Base-by-base conservation (phyloP, 2,329 filamentous ascomycete species). In the Stachybotrys elegans region DNA sequence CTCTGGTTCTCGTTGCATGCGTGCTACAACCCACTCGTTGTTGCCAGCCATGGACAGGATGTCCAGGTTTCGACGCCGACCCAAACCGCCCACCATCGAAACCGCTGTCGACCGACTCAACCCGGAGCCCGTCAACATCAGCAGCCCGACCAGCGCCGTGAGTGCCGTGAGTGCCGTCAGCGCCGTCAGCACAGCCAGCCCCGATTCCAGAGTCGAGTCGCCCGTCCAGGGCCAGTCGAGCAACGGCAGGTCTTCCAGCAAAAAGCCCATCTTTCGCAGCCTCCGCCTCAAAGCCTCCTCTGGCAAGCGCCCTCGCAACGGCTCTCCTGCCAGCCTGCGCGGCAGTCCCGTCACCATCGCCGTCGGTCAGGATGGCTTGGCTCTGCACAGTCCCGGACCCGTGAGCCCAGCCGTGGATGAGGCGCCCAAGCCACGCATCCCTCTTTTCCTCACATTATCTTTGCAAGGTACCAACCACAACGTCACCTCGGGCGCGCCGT, bases 211-310 rank as follows among this genome's bases (percentile, higher is more conserved):
- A n/a, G n/a, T 36, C 34, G 34, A 36, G 14, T 36, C 34, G 13
- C 8, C 22, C 38, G 38, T 40, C 22, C 16, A 22, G 21, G 40
- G 42, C n/a, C 57, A 51, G 23, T 55, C 57, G 21, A 38, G 40
- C 9, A 19, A 44, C 17, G 44, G 45, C 7, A 61, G 56, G 44
- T 45, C 55, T 21, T 49, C 57, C 21, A 46, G 48, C 29, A 64
- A 63, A 44, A 63, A 61, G 34, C 62, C 66, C 16, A 59, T 72
- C 32, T 73, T 76, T 41, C 67, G 69, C 32, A 65, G 62, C 48
- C 62, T 76, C 45, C 66, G 70, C 42, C 62, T 75, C 42, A 67
- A 69, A 43, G 60, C 65, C 43, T 65, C 70, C 20, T 61, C 67
- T 43, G 31, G 31, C 8, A 76, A 76, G 60, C 70, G 73, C 55